phyloP scores from a whole-genome alignment of 768 basidiomycete genomes.

The Multifurca ochricompacta region DNA sequence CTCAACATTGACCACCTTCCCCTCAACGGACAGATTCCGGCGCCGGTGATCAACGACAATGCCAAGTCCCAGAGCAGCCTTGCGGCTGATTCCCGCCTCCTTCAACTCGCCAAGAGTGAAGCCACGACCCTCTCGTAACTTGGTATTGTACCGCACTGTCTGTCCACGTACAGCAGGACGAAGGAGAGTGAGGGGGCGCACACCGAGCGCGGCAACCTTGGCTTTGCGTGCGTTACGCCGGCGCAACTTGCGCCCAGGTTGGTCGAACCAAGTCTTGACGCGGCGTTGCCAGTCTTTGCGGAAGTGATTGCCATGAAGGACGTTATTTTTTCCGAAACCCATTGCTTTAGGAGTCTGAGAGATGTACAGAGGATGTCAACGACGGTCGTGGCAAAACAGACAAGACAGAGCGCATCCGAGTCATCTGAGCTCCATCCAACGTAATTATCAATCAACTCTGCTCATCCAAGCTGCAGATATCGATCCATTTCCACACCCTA shows the following conservation, averaged over 20 bases:
- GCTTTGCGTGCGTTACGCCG: slow-evolving; percentile 86
- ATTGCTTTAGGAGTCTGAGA: slow-evolving; percentile 42
- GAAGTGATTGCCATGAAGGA: slow-evolving; percentile 92
- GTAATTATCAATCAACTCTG: neutral
- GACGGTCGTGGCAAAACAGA: slow-evolving; percentile 8
- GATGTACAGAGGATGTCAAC: slow-evolving; percentile 19
- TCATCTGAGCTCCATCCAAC: slow-evolving; percentile 19
- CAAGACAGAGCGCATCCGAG: slow-evolving; percentile 7
- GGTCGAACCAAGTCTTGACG: slow-evolving; percentile 98
- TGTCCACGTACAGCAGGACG: slow-evolving; percentile 96
- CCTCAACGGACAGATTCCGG: slow-evolving; percentile 94
- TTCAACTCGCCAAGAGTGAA: slow-evolving; percentile 94
- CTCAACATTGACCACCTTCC: slow-evolving; percentile 91
- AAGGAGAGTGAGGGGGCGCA: slow-evolving; percentile 84
- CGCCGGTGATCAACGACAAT: slow-evolving; percentile 96
- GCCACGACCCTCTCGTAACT: slow-evolving; percentile 92
- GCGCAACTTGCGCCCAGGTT: slow-evolving; percentile 95
- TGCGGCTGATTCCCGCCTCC: slow-evolving; percentile 89
- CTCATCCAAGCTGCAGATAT: neutral
- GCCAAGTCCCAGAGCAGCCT: slow-evolving; percentile 88
- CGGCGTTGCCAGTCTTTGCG: slow-evolving; percentile 99
- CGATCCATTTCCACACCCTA: neutral
- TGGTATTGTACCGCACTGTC: slow-evolving; percentile 97
- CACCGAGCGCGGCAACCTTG: slow-evolving; percentile 87
- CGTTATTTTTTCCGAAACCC: slow-evolving; percentile 81